phyloP scores from a whole-genome alignment of 257 asterid genomes.

The Jacaranda copaia region DNA sequence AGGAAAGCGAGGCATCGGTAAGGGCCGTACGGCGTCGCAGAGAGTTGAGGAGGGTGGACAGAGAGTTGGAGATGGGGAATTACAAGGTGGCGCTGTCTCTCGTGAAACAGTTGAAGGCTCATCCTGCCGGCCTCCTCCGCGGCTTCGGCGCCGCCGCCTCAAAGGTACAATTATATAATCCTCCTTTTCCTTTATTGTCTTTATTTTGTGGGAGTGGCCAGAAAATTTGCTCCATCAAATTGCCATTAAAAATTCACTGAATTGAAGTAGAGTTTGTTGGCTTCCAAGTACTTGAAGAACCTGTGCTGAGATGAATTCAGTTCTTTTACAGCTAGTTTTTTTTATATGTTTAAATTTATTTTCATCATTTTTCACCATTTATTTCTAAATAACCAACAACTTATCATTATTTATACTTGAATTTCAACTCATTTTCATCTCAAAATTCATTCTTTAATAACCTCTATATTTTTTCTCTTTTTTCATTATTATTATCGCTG shows the following conservation, averaged over 20 bases:
- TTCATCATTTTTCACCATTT: no score
- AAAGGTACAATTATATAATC: constrained; percentile 44
- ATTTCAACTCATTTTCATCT: no score
- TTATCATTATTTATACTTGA: no score
- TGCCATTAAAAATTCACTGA: no score
- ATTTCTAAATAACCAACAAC: no score
- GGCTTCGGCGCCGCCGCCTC: constrained; percentile 65
- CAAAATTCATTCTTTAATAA: no score
- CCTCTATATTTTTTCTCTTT: no score
- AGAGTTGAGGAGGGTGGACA: constrained; percentile 60
- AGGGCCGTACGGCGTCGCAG: constrained; percentile 53
- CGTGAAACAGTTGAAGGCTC: constrained; percentile 62
- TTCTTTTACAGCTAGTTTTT: no score
- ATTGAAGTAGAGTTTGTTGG: background rate
- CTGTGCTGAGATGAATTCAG: no score
- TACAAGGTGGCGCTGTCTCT: constrained; percentile 66
- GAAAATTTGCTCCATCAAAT: background rate
- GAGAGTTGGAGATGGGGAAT: constrained; percentile 64
- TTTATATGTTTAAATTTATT: no score
- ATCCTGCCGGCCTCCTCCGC: constrained; percentile 62
- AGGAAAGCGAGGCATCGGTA: background rate
- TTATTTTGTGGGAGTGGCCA: constrained; percentile 10
- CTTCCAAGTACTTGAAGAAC: background rate
- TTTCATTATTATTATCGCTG: no score
- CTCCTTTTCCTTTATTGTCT: background rate